These are phyloP conservation scores for Vaccinium darrowii DNA, from an alignment of 148 eudicot genomes.

Conservation along the genomic window DNA sequence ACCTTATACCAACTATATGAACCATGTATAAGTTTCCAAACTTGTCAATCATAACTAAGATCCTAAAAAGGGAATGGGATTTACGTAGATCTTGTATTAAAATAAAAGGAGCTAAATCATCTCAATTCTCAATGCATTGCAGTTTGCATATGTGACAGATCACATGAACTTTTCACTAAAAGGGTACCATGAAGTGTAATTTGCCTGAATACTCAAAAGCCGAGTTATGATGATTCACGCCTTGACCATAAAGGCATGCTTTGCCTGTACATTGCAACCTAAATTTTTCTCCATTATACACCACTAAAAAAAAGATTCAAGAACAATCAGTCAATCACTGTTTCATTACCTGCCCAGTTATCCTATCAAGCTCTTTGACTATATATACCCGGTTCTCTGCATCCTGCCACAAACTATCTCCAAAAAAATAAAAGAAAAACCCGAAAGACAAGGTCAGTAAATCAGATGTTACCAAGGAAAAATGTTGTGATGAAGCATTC, in stretches of 20 bases:
- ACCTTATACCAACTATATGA: not conserved
- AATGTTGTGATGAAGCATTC: not conserved
- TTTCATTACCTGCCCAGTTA: conserved; percentile 67
- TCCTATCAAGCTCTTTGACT: conserved; percentile 71
- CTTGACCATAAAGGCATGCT: not conserved
- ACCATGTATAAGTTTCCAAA: not conserved
- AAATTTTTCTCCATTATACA: not conserved
- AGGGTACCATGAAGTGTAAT: not conserved
- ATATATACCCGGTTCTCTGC: conserved; percentile 72
- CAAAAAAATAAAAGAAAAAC: conserved; percentile 8
- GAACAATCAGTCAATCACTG: not conserved
- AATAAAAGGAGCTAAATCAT: not conserved
- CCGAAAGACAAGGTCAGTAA: conserved; percentile 8
- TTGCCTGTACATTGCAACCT: not conserved
- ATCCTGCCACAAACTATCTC: conserved; percentile 80
- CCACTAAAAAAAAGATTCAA: not conserved
- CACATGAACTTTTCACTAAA: not conserved
- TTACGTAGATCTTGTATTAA: not conserved
- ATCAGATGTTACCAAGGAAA: not conserved
- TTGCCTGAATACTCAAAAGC: not conserved
- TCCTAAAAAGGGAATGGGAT: not conserved
- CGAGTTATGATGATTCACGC: not conserved
- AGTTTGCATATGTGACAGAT: not conserved
- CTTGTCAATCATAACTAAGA: not conserved
- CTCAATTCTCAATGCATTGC: not conserved